Conservation (phyloP, 1,284 basidiomycete genomes). For the Gomphus bonarii region DNA sequence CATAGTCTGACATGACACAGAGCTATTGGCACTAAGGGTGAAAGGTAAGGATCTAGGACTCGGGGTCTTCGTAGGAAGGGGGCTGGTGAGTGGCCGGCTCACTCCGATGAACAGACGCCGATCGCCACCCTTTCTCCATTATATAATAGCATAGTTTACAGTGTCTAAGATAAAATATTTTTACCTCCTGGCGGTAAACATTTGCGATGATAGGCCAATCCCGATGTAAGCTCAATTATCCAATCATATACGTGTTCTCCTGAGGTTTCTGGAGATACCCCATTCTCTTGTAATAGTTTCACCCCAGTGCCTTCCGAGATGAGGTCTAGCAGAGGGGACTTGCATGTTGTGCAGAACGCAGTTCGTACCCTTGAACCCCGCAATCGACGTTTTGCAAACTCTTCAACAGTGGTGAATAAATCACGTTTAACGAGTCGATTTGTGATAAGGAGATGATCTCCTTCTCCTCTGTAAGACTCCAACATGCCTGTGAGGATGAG, state of each 20-base stretch:
- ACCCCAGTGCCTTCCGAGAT: neutral
- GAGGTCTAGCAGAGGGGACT: neutral
- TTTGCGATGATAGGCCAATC: conserved; percentile 5
- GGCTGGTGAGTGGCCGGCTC: neutral
- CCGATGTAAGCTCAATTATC: conserved; percentile 6
- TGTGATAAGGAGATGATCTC: conserved; percentile 84
- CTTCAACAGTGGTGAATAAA: conserved; percentile 64
- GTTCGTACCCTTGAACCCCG: conserved; percentile 27
- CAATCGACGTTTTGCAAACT: conserved; percentile 36
- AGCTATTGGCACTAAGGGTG: conserved; percentile 33
- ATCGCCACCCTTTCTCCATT: neutral
- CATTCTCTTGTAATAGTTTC: neutral
- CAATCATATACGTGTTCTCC: neutral
- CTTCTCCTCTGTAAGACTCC: conserved; percentile 86
- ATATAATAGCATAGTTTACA: neutral
- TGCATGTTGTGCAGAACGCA: neutral
- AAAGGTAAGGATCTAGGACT: neutral
- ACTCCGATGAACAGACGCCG: neutral
- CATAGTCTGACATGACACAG: conserved; percentile 45
- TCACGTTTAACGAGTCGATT: conserved; percentile 79
- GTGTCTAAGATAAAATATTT: neutral
- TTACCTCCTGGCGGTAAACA: neutral
- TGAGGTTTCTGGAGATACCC: neutral
- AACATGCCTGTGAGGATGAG: conserved; percentile 89
- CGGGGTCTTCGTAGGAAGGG: neutral